A percentile compares a stretch with the other conserved stretches of the same genome.
phyloP scores from a whole-genome alignment of 2,329 filamentous ascomycete genomes.

The Xylaria sp. region DNA sequence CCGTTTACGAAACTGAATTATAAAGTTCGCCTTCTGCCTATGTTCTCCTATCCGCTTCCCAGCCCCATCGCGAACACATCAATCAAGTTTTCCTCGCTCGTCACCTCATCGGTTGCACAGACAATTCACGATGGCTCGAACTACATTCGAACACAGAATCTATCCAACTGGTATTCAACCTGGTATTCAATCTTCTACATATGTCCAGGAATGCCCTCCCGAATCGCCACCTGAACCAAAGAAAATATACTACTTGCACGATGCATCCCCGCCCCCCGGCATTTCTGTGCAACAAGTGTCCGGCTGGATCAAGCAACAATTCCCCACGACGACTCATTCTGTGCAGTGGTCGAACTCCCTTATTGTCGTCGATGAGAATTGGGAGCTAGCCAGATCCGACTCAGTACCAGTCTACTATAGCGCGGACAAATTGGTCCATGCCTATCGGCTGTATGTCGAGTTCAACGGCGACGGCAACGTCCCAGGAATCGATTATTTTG shows the following conservation, averaged over 20 bases:
- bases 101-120: neutral
- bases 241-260: neutral
- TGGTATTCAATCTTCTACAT: neutral
- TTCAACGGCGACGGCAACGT: neutral
- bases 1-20: neutral
- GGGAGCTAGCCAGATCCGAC: neutral
- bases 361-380: constrained; percentile 1
- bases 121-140: neutral
- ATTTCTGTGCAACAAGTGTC: too few relatives aligned
- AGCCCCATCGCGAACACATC: neutral
- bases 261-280: too few relatives aligned
- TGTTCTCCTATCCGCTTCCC: too few relatives aligned
- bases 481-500: too few relatives aligned
- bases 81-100: neutral
- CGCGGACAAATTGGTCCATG: neutral
- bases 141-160: constrained; percentile 1
- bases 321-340: too few relatives aligned
- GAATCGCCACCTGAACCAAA: neutral
- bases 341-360: neutral
- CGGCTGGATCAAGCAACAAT: too few relatives aligned
- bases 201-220: too few relatives aligned
- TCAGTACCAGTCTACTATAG: too few relatives aligned
- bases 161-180: neutral
- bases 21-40: neutral
- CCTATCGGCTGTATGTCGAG: neutral